Evolutionary conservation across 2,329 filamentous ascomycete species (phyloP).

Genomic region (Pleomassaria siparia): DNA sequence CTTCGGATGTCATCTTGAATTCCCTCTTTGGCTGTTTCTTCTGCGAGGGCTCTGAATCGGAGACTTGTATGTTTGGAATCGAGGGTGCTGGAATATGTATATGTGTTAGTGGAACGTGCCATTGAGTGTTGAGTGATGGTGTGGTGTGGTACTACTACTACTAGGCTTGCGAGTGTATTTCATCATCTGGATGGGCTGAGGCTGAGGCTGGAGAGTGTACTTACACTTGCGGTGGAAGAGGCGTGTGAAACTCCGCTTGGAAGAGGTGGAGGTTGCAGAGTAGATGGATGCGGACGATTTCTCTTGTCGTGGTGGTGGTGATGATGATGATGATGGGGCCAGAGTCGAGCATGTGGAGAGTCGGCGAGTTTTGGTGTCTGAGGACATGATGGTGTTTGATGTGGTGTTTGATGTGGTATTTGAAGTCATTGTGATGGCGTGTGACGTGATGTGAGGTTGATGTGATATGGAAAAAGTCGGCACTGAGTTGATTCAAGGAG

Average conservation of each 20-base stretch:
- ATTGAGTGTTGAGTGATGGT: no score
- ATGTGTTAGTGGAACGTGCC: no score
- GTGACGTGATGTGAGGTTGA: no score
- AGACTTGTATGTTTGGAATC: no score
- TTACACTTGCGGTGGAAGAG: conserved; percentile 7
- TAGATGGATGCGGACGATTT: conserved; percentile 3
- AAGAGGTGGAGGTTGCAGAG: background rate
- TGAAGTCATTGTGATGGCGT: no score
- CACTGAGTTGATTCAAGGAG: no score
- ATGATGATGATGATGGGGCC: conserved; percentile 6
- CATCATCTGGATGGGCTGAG: no score
- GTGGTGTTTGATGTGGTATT: conserved; percentile 9
- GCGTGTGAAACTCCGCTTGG: conserved; percentile 4
- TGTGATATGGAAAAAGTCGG: background rate
- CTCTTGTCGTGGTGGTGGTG: no score
- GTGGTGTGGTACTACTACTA: no score
- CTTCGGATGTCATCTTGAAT: background rate
- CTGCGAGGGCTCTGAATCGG: background rate
- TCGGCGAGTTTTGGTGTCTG: no score
- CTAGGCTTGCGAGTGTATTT: no score
- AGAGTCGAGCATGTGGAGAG: conserved; percentile 1
- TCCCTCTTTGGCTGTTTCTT: background rate
- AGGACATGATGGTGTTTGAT: background rate
- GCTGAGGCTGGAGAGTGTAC: background rate
- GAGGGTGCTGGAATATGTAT: no score